Percentiles rank a stretch among this genome's conserved stretches.
Evolutionary conservation across 2,329 filamentous ascomycete genomes (phyloP).

Genomic region (Ascomycota sp.): DNA sequence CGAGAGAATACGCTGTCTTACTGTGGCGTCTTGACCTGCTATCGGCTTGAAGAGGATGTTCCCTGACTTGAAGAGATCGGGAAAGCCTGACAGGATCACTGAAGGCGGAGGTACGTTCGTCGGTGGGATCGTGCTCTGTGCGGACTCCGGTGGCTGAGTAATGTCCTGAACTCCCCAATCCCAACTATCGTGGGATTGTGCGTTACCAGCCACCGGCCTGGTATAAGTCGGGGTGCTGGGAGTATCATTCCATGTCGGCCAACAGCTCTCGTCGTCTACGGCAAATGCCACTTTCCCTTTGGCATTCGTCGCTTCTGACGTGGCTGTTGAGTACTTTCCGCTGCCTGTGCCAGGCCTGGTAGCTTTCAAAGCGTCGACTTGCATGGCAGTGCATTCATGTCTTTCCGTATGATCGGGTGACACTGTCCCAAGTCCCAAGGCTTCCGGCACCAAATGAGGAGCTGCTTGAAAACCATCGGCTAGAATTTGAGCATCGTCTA

Average conservation of each 20-base stretch:
- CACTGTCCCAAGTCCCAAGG: constrained; percentile 5
- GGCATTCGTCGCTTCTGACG: too few species aligned
- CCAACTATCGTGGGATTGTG: constrained; percentile 17
- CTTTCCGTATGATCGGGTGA: too few species aligned
- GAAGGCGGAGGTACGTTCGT: constrained; percentile 79
- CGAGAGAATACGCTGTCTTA: constrained; percentile 40
- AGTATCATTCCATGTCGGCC: constrained; percentile 28
- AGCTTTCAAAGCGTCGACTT: too few species aligned
- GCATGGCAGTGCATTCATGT: too few species aligned
- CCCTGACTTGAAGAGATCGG: constrained; percentile 43
- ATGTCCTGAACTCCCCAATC: constrained; percentile 24
- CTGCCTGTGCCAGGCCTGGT: too few species aligned
- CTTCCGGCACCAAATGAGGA: constrained; percentile 5
- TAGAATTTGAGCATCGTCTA: constrained; percentile 8
- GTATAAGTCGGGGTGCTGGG: constrained; percentile 7
- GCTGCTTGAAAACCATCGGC: too few species aligned
- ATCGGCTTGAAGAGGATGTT: constrained; percentile 44
- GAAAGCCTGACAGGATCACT: constrained; percentile 56
- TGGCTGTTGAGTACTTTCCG: too few species aligned
- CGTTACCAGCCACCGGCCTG: constrained; percentile 3
- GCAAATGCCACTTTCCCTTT: constrained; percentile 1
- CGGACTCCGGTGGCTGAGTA: constrained; percentile 6
- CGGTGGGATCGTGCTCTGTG: constrained; percentile 29
- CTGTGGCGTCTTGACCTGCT: constrained; percentile 30
- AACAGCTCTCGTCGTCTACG: constrained; percentile 18